Base-by-base conservation (phyloP, 176 grass and related monocot species). In the Avena insularis region DNA sequence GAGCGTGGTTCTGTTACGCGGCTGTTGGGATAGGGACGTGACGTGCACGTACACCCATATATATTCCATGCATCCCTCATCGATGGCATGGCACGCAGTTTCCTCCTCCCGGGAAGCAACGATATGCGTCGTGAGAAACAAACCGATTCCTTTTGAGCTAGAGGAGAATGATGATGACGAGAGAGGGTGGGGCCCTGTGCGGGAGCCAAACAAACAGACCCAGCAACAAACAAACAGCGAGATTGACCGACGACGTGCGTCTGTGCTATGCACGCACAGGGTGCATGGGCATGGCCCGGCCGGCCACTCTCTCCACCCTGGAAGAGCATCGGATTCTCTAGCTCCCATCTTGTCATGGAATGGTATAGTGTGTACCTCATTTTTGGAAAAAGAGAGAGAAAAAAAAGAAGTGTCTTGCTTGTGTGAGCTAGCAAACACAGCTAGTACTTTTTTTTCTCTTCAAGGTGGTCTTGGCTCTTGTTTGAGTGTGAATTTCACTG, bases 81-180 rank as follows among this genome's bases (percentile, higher is more conserved):
- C 68, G 1, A 87, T 56, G 65, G 80, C 78, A 20, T 38, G 73
- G 46, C 33, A 16, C 12, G 67, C 82, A 43, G 49, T 69, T 87
- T 83, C 76, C 77, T 90, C 84, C 89, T 90, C 84, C 74, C 35
- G 71, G 89, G 85, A 87, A 79, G 85, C 84, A 86, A 60, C 68
- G 43, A 57, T 27, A 81, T 36, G 72, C 20, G 80, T 20, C 20
- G 80, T 20, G 76, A 69, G 83, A 20, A 88, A 79, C 71, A 51
- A 76, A 46, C 81, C 73, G 74, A 71, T 84, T 89, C 82, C 56
- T 72, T 84, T 53, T 62, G 10, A 16, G 86, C 81, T 47, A 55
- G 57, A 59, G n/a, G 6, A 16, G 16, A 8, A 56, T 60, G 65
- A 33, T 36, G 27, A 60, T 21, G 79, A 69, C 58, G 0, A 14